A percentile compares a stretch with the other conserved stretches of the same genome.
These are phyloP conservation scores for Cetraspora pellucida DNA, from an alignment of 192 early-diverging fungal species.

Conservation along the genomic window DNA sequence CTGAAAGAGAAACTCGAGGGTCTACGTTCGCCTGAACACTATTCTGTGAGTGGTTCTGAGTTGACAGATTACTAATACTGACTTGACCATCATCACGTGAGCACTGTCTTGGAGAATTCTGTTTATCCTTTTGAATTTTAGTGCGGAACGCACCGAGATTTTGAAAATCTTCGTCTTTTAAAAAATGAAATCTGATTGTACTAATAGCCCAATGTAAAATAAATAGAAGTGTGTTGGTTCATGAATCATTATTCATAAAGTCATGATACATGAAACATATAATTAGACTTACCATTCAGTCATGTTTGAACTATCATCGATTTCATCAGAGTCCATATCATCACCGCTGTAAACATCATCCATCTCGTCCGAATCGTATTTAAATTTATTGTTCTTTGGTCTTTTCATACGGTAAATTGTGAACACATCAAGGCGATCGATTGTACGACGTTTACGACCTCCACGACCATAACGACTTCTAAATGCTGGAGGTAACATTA, in stretches of 20 bases:
- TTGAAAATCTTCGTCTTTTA: slow-evolving; percentile 14
- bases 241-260: background rate
- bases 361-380: slow-evolving; percentile 21
- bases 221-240: background rate
- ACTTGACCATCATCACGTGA: background rate
- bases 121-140: slow-evolving; percentile 10
- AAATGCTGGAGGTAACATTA: slow-evolving; percentile 30
- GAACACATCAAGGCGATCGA: slow-evolving; percentile 59
- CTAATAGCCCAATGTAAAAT: background rate
- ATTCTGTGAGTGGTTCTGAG: background rate
- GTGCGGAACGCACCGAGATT: slow-evolving; percentile 6
- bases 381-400: background rate
- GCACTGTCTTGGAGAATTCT: background rate
- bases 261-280: background rate
- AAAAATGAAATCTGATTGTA: background rate
- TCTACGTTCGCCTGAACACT: background rate
- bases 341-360: slow-evolving; percentile 29
- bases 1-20: background rate
- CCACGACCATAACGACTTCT: slow-evolving; percentile 74
- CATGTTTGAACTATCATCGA: background rate
- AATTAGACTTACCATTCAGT: background rate
- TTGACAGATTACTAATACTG: background rate
- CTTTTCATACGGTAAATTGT: background rate
- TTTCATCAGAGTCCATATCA: background rate
- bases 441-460: slow-evolving; percentile 61